Evolutionary conservation across 2,329 filamentous ascomycete genomes (phyloP), one percentile per base, ranked within the genome.

Genomic region (Aureobasidium pullulans): DNA sequence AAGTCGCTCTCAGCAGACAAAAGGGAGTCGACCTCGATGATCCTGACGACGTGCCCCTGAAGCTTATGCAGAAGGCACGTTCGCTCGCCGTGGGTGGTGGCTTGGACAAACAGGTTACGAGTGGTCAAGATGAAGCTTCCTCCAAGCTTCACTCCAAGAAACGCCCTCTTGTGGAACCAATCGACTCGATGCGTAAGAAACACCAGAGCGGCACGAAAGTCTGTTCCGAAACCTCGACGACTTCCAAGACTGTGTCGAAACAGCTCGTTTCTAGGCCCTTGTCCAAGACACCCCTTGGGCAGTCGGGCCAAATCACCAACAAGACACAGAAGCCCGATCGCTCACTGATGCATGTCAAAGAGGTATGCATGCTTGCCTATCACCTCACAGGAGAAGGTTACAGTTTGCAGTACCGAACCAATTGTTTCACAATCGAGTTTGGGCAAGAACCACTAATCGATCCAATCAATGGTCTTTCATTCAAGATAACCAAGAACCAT

Each of bases 291-390:
- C 37, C 50, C 2, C 15, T 28, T 16, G 8, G 11, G 5, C 10
- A 42, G 23, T n/a, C 23, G n/a, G 19, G 15, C 5, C 1, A 13
- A 15, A 2, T 13, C 11, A 16, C n/a, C n/a, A 16, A 23, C 31
- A n/a, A 5, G 8, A 36, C 9, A 10, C 19, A n/a, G 15, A 40
- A 9, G 28, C 29, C 39, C 10, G n/a, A 19, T 16, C 28, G 39
- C 37, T 6, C 15, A 6, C 29, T 54, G n/a, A 8, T 54, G 50
- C 37, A 42, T 1, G 5, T 54, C 50, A 43, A 23, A 6, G 39
- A 54, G 28, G 9, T 54, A 19, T 42, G 50, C 28, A 54, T 54
- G 50, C 50, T 54, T 43, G 50, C 37, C 1, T 54, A 54, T 28
- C 50, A 54, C 13, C 50, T 54, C 4, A 43, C n/a, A 8, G 50